Evolutionary conservation across 345 rosid genomes (phyloP).

Genomic region (Gossypium arboreum): DNA sequence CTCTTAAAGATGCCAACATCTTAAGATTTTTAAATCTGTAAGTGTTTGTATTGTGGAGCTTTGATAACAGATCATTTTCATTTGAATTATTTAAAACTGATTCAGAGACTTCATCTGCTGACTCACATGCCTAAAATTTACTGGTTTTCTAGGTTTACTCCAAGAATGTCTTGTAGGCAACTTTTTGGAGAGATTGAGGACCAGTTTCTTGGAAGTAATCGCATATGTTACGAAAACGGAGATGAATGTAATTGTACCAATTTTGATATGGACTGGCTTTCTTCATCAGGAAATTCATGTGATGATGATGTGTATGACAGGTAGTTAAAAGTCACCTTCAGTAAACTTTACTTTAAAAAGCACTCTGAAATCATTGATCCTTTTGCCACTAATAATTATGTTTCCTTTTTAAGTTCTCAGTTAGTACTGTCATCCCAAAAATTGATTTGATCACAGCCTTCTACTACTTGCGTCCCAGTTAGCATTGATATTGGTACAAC

Average conservation of each 20-base stretch:
- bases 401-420: background rate
- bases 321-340: slow-evolving; percentile 27
- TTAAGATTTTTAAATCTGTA: background rate
- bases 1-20: background rate
- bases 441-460: too few relatives aligned
- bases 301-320: slow-evolving; percentile 72
- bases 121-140: slow-evolving; percentile 19
- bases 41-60: background rate
- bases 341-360: background rate
- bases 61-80: background rate
- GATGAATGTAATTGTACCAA: slow-evolving; percentile 56
- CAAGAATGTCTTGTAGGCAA: slow-evolving; percentile 29
- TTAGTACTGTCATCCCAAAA: background rate
- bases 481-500: too few relatives aligned
- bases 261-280: slow-evolving; percentile 82
- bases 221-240: slow-evolving; percentile 43
- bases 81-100: background rate
- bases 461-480: too few relatives aligned
- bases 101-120: slow-evolving; percentile 1
- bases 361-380: background rate
- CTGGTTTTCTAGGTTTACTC: slow-evolving; percentile 39
- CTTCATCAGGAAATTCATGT: slow-evolving; percentile 87
- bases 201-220: slow-evolving; percentile 39
- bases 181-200: slow-evolving; percentile 37
- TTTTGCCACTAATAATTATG: background rate